phyloP scores from a whole-genome alignment of 805 yeast genomes.

The Candida anglica region DNA sequence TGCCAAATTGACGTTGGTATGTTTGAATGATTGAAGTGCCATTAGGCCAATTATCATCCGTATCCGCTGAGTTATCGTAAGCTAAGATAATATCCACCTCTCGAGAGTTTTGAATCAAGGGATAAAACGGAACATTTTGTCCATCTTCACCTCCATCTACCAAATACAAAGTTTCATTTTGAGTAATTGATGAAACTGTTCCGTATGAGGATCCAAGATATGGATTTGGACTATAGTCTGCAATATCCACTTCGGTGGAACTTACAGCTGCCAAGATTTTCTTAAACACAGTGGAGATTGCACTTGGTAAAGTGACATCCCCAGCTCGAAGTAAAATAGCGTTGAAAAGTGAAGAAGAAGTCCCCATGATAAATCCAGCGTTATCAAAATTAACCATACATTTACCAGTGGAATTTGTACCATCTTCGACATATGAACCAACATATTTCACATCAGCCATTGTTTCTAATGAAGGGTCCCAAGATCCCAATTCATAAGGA shows the following conservation, averaged over 20 bases:
- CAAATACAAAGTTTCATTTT: conserved; percentile 23
- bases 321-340: conserved; percentile 47
- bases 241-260: conserved; percentile 58
- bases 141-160: conserved; percentile 41
- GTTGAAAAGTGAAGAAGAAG: conserved; percentile 79
- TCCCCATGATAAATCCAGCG: conserved; percentile 76
- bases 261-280: conserved; percentile 31
- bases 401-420: conserved; percentile 41
- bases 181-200: conserved; percentile 11
- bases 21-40: conserved; percentile 31
- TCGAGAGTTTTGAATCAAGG: conserved; percentile 32
- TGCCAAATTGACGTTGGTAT: conserved; percentile 29
- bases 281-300: conserved; percentile 17
- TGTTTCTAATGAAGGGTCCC: conserved; percentile 72
- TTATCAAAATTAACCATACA: conserved; percentile 77
- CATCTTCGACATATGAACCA: conserved; percentile 63
- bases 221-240: conserved; percentile 72
- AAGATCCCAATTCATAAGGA: conserved; percentile 63
- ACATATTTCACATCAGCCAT: conserved; percentile 67
- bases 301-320: conserved; percentile 22
- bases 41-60: conserved; percentile 31
- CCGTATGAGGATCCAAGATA: conserved; percentile 37
- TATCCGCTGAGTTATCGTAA: conserved; percentile 34
- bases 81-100: conserved; percentile 35
- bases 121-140: conserved; percentile 35